Evolutionary conservation across 2,329 filamentous ascomycete genomes (phyloP).

Genomic region (Fusarium robinianum): DNA sequence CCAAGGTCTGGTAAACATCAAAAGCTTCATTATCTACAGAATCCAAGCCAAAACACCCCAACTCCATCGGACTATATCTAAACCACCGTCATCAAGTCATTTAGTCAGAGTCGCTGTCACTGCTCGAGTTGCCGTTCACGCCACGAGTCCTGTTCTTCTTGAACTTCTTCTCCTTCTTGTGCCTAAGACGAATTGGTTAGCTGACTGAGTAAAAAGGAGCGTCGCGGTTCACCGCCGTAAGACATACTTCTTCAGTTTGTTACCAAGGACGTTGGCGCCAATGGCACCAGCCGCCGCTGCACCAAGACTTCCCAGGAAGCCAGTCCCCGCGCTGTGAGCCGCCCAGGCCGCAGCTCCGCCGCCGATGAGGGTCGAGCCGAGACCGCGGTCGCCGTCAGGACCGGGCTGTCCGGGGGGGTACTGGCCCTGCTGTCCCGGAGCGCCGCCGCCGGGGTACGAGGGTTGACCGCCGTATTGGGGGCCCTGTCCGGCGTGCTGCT

Average conservation of each 20-base stretch:
- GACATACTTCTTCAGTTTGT: conserved; percentile 43
- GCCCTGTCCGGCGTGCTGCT: conserved; percentile 30
- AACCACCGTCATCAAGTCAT: conserved; percentile 5
- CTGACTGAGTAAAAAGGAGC: no score
- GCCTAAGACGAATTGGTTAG: no score
- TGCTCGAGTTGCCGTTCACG: conserved; percentile 26
- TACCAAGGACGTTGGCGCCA: conserved; percentile 57
- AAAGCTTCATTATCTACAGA: not conserved
- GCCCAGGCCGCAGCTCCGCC: conserved; percentile 59
- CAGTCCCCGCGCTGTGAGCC: conserved; percentile 58
- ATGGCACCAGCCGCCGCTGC: conserved; percentile 58
- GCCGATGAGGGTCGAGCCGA: conserved; percentile 58
- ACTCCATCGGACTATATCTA: conserved; percentile 13
- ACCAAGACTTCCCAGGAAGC: conserved; percentile 55
- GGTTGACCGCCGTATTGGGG: conserved; percentile 29
- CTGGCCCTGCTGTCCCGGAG: conserved; percentile 33
- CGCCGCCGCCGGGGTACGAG: conserved; percentile 33
- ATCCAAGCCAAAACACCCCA: conserved; percentile 12
- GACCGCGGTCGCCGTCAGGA: conserved; percentile 55
- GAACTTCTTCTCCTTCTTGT: conserved; percentile 43
- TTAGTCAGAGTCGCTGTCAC: conserved; percentile 39
- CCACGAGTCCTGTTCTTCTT: conserved; percentile 35
- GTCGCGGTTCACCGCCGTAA: not conserved
- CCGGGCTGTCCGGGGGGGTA: conserved; percentile 36
- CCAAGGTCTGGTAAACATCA: no score